Percentiles rank a stretch among this genome's conserved stretches.
These are phyloP conservation scores for Mortierella sp. DNA, from an alignment of 371 early-diverging fungal species.

Conservation along the genomic window DNA sequence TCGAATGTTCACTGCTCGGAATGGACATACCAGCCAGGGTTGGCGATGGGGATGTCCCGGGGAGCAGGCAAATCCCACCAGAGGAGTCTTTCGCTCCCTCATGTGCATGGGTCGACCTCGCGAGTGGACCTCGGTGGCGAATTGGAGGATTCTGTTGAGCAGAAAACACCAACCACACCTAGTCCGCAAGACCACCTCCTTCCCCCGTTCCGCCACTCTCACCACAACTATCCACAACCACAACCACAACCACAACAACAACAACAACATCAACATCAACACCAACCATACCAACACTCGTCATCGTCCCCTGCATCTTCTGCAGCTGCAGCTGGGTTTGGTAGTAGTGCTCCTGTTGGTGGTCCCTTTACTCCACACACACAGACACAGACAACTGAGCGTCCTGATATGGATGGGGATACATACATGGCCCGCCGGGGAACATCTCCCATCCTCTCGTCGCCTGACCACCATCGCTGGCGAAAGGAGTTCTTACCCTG, in stretches of 20 bases:
- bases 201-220: slow-evolving; percentile 16
- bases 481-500: slow-evolving; percentile 11
- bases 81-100: slow-evolving; percentile 34
- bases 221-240: slow-evolving; percentile 13
- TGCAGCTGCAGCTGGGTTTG: slow-evolving; percentile 12
- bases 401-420: slow-evolving; percentile 1
- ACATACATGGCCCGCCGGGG: not conserved
- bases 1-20: slow-evolving; percentile 59
- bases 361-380: slow-evolving; percentile 3
- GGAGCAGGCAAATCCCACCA: slow-evolving; percentile 18
- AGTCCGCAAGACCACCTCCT: slow-evolving; percentile 24
- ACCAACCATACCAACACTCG: slow-evolving; percentile 8
- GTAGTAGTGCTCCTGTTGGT: not conserved
- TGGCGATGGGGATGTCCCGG: not conserved
- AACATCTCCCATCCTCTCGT: not conserved
- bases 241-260: not conserved
- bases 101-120: slow-evolving; percentile 17
- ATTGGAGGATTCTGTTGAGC: slow-evolving; percentile 7
- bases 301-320: slow-evolving; percentile 13
- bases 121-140: not conserved
- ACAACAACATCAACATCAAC: not conserved
- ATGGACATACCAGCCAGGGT: slow-evolving; percentile 48
- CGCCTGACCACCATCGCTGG: slow-evolving; percentile 15
- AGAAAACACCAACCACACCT: slow-evolving; percentile 19
- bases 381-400: not conserved